Evolutionary conservation across 1,139 yeast species (phyloP).

Genomic region (Hansenula sp.): DNA sequence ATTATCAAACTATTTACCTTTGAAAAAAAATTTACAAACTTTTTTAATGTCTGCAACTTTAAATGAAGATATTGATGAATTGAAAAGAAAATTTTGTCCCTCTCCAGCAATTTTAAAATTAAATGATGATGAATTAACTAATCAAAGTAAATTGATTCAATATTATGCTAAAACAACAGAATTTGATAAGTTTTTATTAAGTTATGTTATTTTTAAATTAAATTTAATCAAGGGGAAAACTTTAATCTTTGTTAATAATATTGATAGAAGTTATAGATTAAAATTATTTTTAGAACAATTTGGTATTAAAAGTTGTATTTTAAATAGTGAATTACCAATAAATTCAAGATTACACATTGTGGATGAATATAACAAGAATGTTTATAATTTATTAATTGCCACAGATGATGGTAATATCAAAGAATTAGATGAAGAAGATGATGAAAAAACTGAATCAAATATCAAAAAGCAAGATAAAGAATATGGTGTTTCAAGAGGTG

Average conservation of each 20-base stretch:
- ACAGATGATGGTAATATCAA: conserved; percentile 79
- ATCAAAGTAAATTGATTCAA: conserved; percentile 65
- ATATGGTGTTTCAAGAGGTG: conserved; percentile 95
- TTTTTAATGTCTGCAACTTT: conserved; percentile 97
- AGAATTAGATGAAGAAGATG: conserved; percentile 48
- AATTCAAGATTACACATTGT: conserved; percentile 93
- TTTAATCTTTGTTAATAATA: conserved; percentile 84
- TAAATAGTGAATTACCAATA: conserved; percentile 89
- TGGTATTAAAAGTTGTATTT: conserved; percentile 83
- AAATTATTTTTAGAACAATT: conserved; percentile 91
- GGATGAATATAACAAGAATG: conserved; percentile 89
- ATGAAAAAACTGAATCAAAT: too few species aligned
- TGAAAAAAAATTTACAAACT: conserved; percentile 76
- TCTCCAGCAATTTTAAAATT: conserved; percentile 81
- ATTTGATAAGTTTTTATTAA: conserved; percentile 84
- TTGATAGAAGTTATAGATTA: conserved; percentile 92
- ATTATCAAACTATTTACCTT: conserved; percentile 61
- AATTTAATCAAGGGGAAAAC: conserved; percentile 89
- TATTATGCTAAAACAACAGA: conserved; percentile 85
- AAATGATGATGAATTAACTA: conserved; percentile 57
- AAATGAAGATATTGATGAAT: conserved; percentile 75
- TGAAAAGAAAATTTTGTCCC: conserved; percentile 77
- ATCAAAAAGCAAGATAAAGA: conserved; percentile 66
- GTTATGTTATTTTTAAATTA: conserved; percentile 89
- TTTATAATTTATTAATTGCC: conserved; percentile 84